Evolutionary conservation across 352 stramenopile genomes (phyloP).

Genomic region (Phytophthora citrophthora): DNA sequence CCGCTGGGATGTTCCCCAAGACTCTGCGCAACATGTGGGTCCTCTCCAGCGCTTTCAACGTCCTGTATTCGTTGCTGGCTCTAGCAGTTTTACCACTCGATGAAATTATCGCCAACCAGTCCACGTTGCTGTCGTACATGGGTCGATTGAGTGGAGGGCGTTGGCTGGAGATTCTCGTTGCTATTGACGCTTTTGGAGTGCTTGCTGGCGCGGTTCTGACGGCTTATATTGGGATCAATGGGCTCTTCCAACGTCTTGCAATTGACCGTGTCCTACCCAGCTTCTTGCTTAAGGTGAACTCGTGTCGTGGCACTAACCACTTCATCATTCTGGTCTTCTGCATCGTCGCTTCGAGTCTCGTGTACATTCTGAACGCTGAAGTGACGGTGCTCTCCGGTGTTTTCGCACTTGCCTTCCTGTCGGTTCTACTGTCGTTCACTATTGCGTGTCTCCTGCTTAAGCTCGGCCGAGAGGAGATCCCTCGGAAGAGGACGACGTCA

Average conservation of each 20-base stretch:
- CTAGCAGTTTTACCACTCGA: constrained; percentile 81
- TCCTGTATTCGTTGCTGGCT: constrained; percentile 60
- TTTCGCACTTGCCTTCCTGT: constrained; percentile 90
- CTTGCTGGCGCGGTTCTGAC: constrained; percentile 87
- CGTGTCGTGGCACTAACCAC: constrained; percentile 78
- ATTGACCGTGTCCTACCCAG: constrained; percentile 76
- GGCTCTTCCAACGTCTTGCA: constrained; percentile 77
- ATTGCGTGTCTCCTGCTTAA: constrained; percentile 89
- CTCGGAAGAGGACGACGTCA: constrained; percentile 65
- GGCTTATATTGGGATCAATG: constrained; percentile 83
- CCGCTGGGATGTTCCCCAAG: constrained; percentile 75
- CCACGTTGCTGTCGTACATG: constrained; percentile 72
- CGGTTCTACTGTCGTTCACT: constrained; percentile 84
- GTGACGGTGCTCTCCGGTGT: constrained; percentile 82
- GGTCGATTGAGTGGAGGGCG: constrained; percentile 51
- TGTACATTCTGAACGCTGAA: constrained; percentile 80
- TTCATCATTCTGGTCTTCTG: constrained; percentile 87
- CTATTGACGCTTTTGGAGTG: constrained; percentile 90
- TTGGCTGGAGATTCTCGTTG: constrained; percentile 54
- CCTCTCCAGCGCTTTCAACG: constrained; percentile 86
- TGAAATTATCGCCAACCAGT: constrained; percentile 66
- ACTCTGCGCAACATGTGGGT: constrained; percentile 85
- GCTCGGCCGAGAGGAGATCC: constrained; percentile 77
- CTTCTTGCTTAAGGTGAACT: constrained; percentile 67
- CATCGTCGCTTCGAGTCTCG: constrained; percentile 68